Conservation (phyloP, 148 eudicot species). For the Tetragonia tetragonoides region DNA sequence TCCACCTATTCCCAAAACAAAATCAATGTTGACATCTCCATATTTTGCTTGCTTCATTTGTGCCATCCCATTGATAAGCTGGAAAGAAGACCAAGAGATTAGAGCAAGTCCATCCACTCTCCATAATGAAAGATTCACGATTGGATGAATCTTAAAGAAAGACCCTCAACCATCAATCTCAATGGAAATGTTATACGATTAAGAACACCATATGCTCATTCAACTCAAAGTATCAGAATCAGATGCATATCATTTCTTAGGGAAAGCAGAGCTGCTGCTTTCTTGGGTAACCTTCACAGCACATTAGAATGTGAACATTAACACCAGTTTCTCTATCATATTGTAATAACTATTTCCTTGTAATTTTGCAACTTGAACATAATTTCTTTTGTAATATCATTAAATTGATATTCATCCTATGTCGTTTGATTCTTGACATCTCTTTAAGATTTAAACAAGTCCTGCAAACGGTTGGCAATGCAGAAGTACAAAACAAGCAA, state of each 20-base stretch:
- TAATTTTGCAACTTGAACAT: no score
- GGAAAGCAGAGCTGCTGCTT: not conserved
- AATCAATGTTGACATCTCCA: slow-evolving; percentile 82
- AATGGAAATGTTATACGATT: not conserved
- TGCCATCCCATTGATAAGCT: slow-evolving; percentile 93
- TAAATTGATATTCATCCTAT: not conserved
- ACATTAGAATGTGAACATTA: no score
- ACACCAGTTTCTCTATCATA: no score
- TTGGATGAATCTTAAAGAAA: not conserved
- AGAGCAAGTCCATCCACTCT: slow-evolving; percentile 3
- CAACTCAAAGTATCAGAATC: not conserved
- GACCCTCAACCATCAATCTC: not conserved
- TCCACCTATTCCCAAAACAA: slow-evolving; percentile 92
- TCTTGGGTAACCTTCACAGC: no score
- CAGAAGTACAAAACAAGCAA: not conserved
- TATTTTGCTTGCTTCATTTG: slow-evolving; percentile 66
- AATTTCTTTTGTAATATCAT: not conserved
- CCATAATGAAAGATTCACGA: slow-evolving; percentile 3
- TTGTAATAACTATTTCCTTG: no score
- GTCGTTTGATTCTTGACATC: not conserved
- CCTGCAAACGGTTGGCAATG: not conserved
- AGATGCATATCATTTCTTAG: no score
- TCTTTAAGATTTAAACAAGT: not conserved
- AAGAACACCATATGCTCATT: not conserved
- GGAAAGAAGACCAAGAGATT: slow-evolving; percentile 22